Base-by-base conservation (phyloP, 192 early-diverging fungal species). In the Coemansia sp. region DNA sequence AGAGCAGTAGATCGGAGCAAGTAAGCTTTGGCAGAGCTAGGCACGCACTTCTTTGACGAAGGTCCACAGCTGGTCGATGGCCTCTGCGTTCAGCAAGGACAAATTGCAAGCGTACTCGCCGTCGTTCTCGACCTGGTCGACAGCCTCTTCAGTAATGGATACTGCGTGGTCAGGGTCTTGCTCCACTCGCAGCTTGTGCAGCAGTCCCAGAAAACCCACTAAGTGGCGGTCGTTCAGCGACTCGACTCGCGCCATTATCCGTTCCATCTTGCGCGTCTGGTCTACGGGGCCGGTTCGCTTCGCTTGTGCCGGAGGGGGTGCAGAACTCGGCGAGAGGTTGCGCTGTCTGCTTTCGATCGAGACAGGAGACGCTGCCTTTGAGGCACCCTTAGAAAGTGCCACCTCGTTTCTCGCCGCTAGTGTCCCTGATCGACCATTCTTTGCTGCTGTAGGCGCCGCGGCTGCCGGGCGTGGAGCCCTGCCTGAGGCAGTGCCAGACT, bases 131-230 rank as follows among this genome's bases (percentile, higher is more conserved):
- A 76, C 68, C 35, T 40, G 53, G 44, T 67, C 64, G 10, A 63
- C 53, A 3, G 68, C 68, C 42, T 67, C 63, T 8, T 58, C 59
- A 19, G 74, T 76, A 17, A 76, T 76, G 11, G 19, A 22, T 4
- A 18, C 63, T 7, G 68, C 68, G 37, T n/a, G 44, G 3, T 70
- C 68, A 11, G 74, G 74, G 46, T 76, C 68, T 61, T 76, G 74
- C 64, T 76, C 63, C n/a, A 76, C 60, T 8, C 74, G 74, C 60
- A 76, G 53, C 15, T 35, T 55, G 53, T 76, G 68, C 60, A 76
- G 58, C 41, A 76, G 65, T 15, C 43, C 55, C 41, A 76, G 57
- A 21, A 76, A 76, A 5, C 27, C 60, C 26, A 77, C 62, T 36
- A 71, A 18, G 17, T 57, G 38, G 5, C 18, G 54, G 33, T 77